phyloP scores from a whole-genome alignment of 2,329 filamentous ascomycete species.

The Ophioceras dolichostomum region DNA sequence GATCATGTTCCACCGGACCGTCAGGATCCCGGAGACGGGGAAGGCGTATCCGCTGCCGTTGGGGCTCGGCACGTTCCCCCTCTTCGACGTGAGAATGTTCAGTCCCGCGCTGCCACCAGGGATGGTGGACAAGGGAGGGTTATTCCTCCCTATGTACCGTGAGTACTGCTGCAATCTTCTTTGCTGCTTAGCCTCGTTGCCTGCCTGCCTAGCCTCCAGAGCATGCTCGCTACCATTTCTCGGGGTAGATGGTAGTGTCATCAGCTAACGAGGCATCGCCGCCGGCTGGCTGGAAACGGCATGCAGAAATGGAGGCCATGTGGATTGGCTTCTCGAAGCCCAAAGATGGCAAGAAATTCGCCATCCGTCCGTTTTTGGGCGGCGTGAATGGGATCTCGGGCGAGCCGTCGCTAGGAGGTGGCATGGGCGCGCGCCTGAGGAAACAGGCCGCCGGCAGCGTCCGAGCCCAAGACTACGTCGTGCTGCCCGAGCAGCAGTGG shows the following conservation, averaged over 20 bases:
- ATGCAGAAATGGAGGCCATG: slow-evolving; percentile 4
- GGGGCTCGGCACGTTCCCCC: slow-evolving; percentile 21
- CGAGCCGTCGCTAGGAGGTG: not conserved
- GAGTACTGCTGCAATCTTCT: not conserved
- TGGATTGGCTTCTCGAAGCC: slow-evolving; percentile 2
- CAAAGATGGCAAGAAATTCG: not conserved
- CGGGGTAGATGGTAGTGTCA: too few relatives aligned
- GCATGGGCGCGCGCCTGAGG: not conserved
- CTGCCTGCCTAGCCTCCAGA: too few relatives aligned
- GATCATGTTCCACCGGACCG: slow-evolving; percentile 26
- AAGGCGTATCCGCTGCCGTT: slow-evolving; percentile 19
- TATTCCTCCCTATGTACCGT: slow-evolving; percentile 6
- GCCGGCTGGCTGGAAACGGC: too few relatives aligned
- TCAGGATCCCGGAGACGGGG: slow-evolving; percentile 28
- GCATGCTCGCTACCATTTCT: too few relatives aligned
- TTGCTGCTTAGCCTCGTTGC: too few relatives aligned
- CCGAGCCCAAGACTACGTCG: slow-evolving; percentile 3
- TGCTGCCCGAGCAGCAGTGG: slow-evolving; percentile 1
- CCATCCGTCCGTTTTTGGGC: slow-evolving; percentile 4
- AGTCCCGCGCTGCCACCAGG: not conserved
- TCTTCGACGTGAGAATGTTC: not conserved
- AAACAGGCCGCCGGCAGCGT: not conserved
- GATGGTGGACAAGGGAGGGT: slow-evolving; percentile 4
- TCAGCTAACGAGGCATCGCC: too few relatives aligned
- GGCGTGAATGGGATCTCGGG: slow-evolving; percentile 5